These are phyloP conservation scores for Fusarium heterosporum DNA, from an alignment of 2,329 filamentous ascomycete species.

Conservation along the genomic window DNA sequence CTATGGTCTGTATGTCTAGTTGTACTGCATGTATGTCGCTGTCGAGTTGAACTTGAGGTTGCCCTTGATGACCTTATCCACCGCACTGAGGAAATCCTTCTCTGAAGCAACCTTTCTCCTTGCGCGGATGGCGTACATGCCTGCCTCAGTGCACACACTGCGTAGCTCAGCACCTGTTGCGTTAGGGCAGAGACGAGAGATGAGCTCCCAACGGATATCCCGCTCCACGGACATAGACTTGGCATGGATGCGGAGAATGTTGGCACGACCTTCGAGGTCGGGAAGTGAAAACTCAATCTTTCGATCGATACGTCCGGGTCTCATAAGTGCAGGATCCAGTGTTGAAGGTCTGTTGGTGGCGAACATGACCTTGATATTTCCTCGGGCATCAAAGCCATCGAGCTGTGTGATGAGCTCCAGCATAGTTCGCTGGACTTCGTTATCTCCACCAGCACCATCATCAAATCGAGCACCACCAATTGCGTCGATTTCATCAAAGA, in stretches of 20 bases:
- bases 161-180: conserved; percentile 95
- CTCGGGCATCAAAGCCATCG: conserved; percentile 94
- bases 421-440: conserved; percentile 98
- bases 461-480: conserved; percentile 97
- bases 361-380: conserved; percentile 99
- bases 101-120: conserved; percentile 97
- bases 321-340: conserved; percentile 95
- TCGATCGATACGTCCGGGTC: conserved; percentile 95
- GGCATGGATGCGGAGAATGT: conserved; percentile 97
- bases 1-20: conserved; percentile 67
- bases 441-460: conserved; percentile 95
- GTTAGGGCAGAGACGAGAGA: conserved; percentile 96
- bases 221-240: conserved; percentile 99
- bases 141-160: conserved; percentile 96
- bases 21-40: conserved; percentile 98
- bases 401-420: conserved; percentile 96
- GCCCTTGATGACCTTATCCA: conserved; percentile 99
- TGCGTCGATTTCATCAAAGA: conserved; percentile 95
- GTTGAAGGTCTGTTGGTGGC: conserved; percentile 97
- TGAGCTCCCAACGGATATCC: conserved; percentile 98
- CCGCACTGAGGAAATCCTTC: conserved; percentile 97
- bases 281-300: conserved; percentile 99
- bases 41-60: conserved; percentile 99
- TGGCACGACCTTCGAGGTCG: conserved; percentile 95
- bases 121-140: conserved; percentile 97